A percentile compares a stretch with the other conserved stretches of the same genome.
phyloP scores from a whole-genome alignment of 768 basidiomycete species.

The Phaffia tasmanica region DNA sequence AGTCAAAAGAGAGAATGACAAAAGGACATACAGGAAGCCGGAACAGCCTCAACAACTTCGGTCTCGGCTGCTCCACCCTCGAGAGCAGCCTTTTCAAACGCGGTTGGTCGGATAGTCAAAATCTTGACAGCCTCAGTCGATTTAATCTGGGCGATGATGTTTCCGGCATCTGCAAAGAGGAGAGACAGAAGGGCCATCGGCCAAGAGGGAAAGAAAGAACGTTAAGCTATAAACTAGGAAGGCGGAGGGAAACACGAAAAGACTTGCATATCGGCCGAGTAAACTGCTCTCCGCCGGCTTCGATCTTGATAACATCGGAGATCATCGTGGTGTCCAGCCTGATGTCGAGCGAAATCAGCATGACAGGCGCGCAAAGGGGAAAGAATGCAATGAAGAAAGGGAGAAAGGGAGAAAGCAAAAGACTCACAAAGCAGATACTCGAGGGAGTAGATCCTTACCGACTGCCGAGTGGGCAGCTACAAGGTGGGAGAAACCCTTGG shows the following conservation, averaged over 20 bases:
- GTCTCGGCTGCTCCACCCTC: conserved; percentile 45
- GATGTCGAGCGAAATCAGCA: neutral
- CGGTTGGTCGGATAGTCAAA: conserved; percentile 86
- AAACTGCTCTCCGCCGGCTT: conserved; percentile 26
- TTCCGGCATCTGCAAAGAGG: conserved; percentile 58
- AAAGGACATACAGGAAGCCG: conserved; percentile 37
- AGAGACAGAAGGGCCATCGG: neutral
- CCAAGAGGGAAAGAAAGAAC: neutral
- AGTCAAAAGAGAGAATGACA: neutral
- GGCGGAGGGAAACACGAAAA: neutral
- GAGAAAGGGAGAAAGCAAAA: neutral
- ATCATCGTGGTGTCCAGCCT: conserved; percentile 67
- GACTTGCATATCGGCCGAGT: conserved; percentile 24
- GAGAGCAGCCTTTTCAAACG: conserved; percentile 59
- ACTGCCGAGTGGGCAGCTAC: conserved; percentile 83
- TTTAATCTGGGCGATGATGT: conserved; percentile 85
- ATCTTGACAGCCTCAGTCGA: conserved; percentile 68
- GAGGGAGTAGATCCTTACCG: conserved; percentile 85
- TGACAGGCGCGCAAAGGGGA: neutral
- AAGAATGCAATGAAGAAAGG: neutral
- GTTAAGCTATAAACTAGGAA: neutral
- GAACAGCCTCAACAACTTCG: conserved; percentile 48
- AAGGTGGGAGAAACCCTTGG: conserved; percentile 70
- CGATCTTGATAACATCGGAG: conserved; percentile 18
- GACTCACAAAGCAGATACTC: conserved; percentile 58